Evolutionary conservation across 192 early-diverging fungal genomes (phyloP), one percentile per base, ranked within the genome.

Genomic region (Pilobolus umbonatus): DNA sequence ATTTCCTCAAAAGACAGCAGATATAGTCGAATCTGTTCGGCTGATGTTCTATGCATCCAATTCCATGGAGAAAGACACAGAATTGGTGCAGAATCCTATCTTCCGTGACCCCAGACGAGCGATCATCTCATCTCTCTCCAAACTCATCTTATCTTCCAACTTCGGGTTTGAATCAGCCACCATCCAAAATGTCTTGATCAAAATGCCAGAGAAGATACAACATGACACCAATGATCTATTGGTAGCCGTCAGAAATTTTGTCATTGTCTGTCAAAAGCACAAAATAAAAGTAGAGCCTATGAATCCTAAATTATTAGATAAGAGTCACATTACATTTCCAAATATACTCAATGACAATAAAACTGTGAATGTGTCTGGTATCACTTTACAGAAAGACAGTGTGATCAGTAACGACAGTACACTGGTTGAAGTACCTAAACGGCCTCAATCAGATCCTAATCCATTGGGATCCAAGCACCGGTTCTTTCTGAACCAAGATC

Each of bases 31-130:
- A 22, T 77, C 89, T 26, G 86, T 96, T 45, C 81, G 92, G 24
- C 79, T 88, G 11, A 88, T 96, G 86, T 75, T 96, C 22, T 86
- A 85, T 48, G 79, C 88, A 15, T 92, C 88, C 5, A 82, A 84
- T 29, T 76, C 83, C 0, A 74, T 85, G 1, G 81, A 80, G 26
- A 82, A 80, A 40, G 86, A 92, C 19, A 74, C 22, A 56, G 73
- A 21, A 72, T 78, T 62, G 66, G 67, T 61, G 62, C 65, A 26
- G 68, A 51, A 54, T n/a, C 76, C 73, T 6, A 14, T 14, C 4
- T 47, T 66, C 22, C 64, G 56, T 10, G 48, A 42, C 36, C 52
- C 44, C 10, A 34, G 56, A 42, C 67, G 71, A 15, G 78, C 78
- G 14, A 80, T 94, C 25, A 81, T 84, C 61, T 73, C 75, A 28